phyloP scores from a whole-genome alignment of 305 asterid genomes.

The Fraxinus platypoda region DNA sequence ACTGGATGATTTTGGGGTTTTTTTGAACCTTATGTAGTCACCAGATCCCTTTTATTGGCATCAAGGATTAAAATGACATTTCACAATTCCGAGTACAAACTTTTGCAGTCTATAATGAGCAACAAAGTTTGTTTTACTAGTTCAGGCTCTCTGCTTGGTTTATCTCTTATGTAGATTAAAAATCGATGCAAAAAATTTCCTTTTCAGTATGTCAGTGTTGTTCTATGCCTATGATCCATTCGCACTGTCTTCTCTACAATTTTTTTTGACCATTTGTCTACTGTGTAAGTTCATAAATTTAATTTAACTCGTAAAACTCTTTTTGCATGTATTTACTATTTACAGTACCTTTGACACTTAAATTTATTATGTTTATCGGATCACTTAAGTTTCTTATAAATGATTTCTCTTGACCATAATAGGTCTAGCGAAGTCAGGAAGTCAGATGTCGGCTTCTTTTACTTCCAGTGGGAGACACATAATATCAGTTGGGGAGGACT shows the following conservation, averaged over 20 bases:
- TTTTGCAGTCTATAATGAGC: not conserved
- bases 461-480: constrained; percentile 61
- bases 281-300: not conserved
- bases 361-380: not conserved
- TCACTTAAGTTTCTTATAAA: not conserved
- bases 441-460: constrained; percentile 66
- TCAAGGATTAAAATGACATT: not conserved
- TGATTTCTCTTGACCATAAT: constrained; percentile 13
- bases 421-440: constrained; percentile 68
- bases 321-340: not conserved
- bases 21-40: not conserved
- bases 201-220: not conserved
- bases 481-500: constrained; percentile 74
- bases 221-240: not conserved
- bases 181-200: not conserved
- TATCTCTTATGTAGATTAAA: not conserved
- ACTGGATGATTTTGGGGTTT: not conserved
- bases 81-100: not conserved
- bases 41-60: not conserved
- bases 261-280: not conserved
- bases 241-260: not conserved
- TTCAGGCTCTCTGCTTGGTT: not conserved
- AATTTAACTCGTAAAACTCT: not conserved
- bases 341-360: not conserved
- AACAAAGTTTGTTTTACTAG: not conserved